phyloP scores from a whole-genome alignment of 768 basidiomycete species.

The Auricularia cornea region DNA sequence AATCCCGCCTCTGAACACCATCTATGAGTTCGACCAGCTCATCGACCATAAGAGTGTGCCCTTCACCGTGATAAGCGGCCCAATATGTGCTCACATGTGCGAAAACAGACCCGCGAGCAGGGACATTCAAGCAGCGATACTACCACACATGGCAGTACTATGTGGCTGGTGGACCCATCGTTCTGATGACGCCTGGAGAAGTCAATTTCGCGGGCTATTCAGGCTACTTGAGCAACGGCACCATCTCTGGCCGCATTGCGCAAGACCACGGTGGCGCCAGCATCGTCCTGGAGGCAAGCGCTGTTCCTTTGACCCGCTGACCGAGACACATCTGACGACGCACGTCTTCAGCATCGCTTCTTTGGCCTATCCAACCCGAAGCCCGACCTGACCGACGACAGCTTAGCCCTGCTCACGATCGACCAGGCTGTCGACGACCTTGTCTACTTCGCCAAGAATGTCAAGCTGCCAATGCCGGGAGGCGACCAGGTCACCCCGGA shows the following conservation, averaged over 20 bases:
- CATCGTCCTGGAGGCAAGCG: constrained; percentile 1
- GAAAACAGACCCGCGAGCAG: not conserved
- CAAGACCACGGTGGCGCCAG: constrained; percentile 8
- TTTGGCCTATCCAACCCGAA: constrained; percentile 69
- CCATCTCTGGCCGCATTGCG: constrained; percentile 5
- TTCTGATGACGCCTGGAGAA: constrained; percentile 63
- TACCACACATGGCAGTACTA: constrained; percentile 38
- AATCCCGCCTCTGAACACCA: constrained; percentile 24
- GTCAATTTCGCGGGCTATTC: constrained; percentile 35
- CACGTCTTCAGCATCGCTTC: constrained; percentile 56
- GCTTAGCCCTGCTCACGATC: constrained; percentile 52
- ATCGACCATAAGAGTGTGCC: constrained; percentile 48
- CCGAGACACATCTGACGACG: not conserved
- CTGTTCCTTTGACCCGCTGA: not conserved
- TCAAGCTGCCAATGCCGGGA: constrained; percentile 56
- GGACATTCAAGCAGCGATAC: not conserved
- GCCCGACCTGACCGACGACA: constrained; percentile 48
- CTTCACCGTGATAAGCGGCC: no score
- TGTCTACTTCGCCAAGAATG: constrained; percentile 60
- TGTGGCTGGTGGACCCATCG: constrained; percentile 43
- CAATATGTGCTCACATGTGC: no score
- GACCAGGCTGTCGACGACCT: constrained; percentile 71
- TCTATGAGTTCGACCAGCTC: constrained; percentile 47
- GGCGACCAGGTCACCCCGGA: constrained; percentile 54
- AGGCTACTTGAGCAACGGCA: constrained; percentile 5